Evolutionary conservation across 1,284 basidiomycete genomes (phyloP).

Genomic region (Sporisorium iseilematis-ciliati): DNA sequence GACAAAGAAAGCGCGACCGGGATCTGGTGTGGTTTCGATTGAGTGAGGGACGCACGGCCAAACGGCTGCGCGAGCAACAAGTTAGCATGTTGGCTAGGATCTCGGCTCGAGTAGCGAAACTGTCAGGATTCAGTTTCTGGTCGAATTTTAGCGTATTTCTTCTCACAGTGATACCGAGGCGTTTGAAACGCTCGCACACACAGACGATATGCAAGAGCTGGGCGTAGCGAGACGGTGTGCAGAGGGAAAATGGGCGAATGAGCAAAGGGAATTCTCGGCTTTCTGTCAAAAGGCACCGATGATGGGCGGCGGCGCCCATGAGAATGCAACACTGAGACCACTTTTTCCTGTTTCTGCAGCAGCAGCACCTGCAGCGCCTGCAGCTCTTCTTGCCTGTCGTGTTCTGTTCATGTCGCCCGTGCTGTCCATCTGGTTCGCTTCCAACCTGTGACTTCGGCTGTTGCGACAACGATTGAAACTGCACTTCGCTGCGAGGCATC

Average conservation of each 20-base stretch:
- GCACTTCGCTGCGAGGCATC: not conserved
- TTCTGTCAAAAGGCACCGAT: not conserved
- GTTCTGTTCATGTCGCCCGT: not conserved
- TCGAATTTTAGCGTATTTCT: too few relatives aligned
- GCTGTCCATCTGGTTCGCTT: slow-evolving; percentile 4
- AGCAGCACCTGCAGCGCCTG: not conserved
- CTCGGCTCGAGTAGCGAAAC: too few relatives aligned
- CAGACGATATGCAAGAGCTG: not conserved
- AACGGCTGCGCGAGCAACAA: too few relatives aligned
- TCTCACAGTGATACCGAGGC: too few relatives aligned
- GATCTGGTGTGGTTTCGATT: too few relatives aligned
- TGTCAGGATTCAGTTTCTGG: too few relatives aligned
- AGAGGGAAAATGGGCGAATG: not conserved
- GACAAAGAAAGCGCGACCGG: too few relatives aligned
- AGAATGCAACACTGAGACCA: slow-evolving; percentile 7
- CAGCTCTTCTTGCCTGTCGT: not conserved
- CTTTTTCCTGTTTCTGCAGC: too few relatives aligned
- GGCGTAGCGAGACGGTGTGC: not conserved
- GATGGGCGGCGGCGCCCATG: slow-evolving; percentile 4
- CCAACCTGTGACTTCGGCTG: not conserved
- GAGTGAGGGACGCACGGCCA: too few relatives aligned
- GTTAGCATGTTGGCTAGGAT: too few relatives aligned
- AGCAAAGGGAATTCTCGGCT: not conserved
- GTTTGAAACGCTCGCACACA: too few relatives aligned
- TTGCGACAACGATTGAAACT: not conserved